These are phyloP conservation scores for Aspergillus novoparasiticus DNA, from an alignment of 2,329 filamentous ascomycete species.

Conservation along the genomic window DNA sequence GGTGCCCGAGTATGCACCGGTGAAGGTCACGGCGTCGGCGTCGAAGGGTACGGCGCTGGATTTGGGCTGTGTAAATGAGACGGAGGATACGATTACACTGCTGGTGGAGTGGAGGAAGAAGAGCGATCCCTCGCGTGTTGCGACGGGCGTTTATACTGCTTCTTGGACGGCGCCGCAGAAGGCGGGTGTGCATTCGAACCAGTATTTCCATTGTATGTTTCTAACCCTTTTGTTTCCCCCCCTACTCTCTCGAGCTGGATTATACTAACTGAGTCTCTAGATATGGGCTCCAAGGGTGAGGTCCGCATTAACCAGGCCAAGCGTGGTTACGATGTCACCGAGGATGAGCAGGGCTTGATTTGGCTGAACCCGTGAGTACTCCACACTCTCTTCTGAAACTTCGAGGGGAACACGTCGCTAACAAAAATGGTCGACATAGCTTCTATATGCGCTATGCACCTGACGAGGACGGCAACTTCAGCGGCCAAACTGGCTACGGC, in stretches of 20 bases:
- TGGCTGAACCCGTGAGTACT: conserved; percentile 80
- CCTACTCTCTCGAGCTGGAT: not conserved
- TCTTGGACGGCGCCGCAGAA: conserved; percentile 93
- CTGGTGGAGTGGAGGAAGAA: conserved; percentile 85
- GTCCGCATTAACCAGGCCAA: conserved; percentile 91
- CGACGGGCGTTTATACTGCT: conserved; percentile 88
- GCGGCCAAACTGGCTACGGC: conserved; percentile 86
- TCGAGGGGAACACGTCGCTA: not conserved
- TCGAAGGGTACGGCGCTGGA: conserved; percentile 76
- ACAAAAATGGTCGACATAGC: conserved; percentile 28
- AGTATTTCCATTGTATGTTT: conserved; percentile 80
- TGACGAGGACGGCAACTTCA: conserved; percentile 93
- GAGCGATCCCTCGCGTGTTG: conserved; percentile 67
- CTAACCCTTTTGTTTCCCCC: not conserved
- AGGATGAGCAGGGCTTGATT: conserved; percentile 70
- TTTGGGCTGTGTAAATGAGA: conserved; percentile 76
- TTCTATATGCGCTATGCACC: conserved; percentile 96
- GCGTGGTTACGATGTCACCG: conserved; percentile 91
- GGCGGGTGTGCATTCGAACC: conserved; percentile 93
- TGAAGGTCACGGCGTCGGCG: conserved; percentile 77
- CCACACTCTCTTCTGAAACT: not conserved
- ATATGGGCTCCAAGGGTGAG: conserved; percentile 81
- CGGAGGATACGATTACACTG: conserved; percentile 91
- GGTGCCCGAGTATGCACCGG: conserved; percentile 78
- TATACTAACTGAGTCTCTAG: conserved; percentile 23